Percentiles rank a stretch among this genome's conserved stretches.
Evolutionary conservation across 1,139 yeast species (phyloP).

Genomic region (Saccharomyces hybrid): DNA sequence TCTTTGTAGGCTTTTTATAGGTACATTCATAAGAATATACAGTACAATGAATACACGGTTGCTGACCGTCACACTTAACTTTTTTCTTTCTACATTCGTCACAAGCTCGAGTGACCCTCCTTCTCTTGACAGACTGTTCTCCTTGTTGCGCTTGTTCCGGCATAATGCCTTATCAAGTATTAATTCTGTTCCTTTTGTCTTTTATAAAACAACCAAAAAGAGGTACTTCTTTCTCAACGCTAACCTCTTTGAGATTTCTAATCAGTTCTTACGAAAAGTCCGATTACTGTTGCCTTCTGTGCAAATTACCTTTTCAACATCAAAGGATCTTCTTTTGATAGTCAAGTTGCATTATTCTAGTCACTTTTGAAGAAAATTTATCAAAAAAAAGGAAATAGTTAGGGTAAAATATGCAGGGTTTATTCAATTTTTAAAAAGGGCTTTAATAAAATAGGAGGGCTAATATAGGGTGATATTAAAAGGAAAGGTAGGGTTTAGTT

Average conservation of each 20-base stretch:
- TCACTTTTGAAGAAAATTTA: neutral
- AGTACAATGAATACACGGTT: constrained; percentile 89
- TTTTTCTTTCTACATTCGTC: constrained; percentile 79
- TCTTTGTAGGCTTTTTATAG: constrained; percentile 65
- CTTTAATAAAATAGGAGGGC: neutral
- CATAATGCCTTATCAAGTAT: neutral
- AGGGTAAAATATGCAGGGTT: neutral
- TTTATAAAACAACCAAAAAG: neutral
- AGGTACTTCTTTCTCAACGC: neutral
- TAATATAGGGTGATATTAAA: neutral
- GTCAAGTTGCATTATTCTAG: neutral
- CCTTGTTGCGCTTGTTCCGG: neutral
- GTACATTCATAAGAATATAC: constrained; percentile 76
- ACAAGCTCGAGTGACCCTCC: constrained; percentile 86
- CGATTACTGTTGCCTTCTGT: neutral
- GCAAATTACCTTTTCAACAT: neutral
- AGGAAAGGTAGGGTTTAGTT: neutral
- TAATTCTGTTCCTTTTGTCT: neutral
- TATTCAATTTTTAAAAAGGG: neutral
- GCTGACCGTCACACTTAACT: constrained; percentile 89
- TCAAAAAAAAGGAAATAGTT: neutral
- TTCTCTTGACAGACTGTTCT: constrained; percentile 41
- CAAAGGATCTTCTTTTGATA: neutral
- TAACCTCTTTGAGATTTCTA: neutral
- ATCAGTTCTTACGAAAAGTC: neutral